phyloP scores from a whole-genome alignment of 2,329 filamentous ascomycete genomes.

The Pseudopyricularia javanii region DNA sequence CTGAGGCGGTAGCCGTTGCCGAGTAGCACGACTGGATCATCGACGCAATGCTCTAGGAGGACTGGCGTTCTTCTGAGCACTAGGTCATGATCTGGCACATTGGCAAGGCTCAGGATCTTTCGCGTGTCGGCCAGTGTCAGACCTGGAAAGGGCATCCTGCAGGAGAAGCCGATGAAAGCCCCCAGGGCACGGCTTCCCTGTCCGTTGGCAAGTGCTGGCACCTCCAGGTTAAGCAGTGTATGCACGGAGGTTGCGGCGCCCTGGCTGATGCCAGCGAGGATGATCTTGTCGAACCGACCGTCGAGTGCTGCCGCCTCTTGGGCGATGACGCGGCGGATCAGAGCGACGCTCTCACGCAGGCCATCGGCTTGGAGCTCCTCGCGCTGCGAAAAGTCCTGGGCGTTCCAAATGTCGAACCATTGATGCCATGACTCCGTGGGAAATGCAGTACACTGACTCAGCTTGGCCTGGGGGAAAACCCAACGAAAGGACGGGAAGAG shows the following conservation, averaged over 20 bases:
- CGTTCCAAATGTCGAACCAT: constrained; percentile 38
- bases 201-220: constrained; percentile 4
- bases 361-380: constrained; percentile 29
- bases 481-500: constrained; percentile 30
- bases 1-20: constrained; percentile 20
- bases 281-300: constrained; percentile 19
- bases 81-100: constrained; percentile 11
- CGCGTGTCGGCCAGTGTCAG: constrained; percentile 18
- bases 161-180: constrained; percentile 24
- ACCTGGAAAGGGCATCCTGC: constrained; percentile 21
- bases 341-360: constrained; percentile 21
- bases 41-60: constrained; percentile 28
- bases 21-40: constrained; percentile 27
- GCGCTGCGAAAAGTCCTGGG: constrained; percentile 21
- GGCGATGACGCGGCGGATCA: constrained; percentile 18
- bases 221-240: constrained; percentile 18
- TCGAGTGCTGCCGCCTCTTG: constrained; percentile 17
- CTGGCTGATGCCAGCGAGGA: constrained; percentile 33
- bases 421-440: constrained; percentile 15
- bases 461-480: constrained; percentile 32
- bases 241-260: constrained; percentile 27
- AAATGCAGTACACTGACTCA: constrained; percentile 11
- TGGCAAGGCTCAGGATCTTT: constrained; percentile 14
- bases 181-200: constrained; percentile 2
- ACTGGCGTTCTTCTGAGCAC: constrained; percentile 26